Base-by-base conservation (phyloP, 2,329 filamentous ascomycete species). In the Cryphonectria carpinicola region DNA sequence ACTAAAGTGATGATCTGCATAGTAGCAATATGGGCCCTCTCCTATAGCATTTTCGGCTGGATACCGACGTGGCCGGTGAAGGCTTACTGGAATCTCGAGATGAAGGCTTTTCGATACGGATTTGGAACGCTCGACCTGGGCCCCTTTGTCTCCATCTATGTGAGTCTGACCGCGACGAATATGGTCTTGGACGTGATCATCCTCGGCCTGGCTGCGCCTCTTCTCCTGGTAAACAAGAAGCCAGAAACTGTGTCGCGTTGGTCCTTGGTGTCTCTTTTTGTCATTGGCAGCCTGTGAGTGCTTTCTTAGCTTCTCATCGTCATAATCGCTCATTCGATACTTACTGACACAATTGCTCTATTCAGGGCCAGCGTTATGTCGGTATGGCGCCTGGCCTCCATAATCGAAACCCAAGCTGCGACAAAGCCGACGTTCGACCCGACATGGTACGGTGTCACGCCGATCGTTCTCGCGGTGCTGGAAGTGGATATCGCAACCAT, bases 351-450 rank as follows among this genome's bases (percentile, higher is more conserved):
- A 2, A 25, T 1, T 43, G 19, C 4, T 35, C 58, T 61, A 32
- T 32, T 32, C 4, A 80, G 79, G 35, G 75, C 79, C 61, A 79
- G 76, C 67, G 65, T 78, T 22, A 70, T 80, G 58, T 78, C 75
- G 64, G 76, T 81, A 67, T 79, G 76, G 75, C 78, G 79, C 17
- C 74, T 81, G 0, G 73, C 77, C 63, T 75, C 70, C 67, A 79
- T 81, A 39, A 69, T 79, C 46, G 66, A 75, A 39, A 74, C 75
- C 41, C 73, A 76, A 37, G 79, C 79, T 11, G 76, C 74, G 1
- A 80, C 78, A 1, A 78, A 75, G 60, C 80, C 80, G 8, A 79
- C 79, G 0, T 70, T 78, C 6, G 80, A 81, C 71, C 80, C 80
- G 13, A 80, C 78, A 3, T 81, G 79, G 78, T 81, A 81, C 71